These are phyloP conservation scores for Solanum paucissectum DNA, from an alignment of 257 asterid genomes.

Conservation along the genomic window DNA sequence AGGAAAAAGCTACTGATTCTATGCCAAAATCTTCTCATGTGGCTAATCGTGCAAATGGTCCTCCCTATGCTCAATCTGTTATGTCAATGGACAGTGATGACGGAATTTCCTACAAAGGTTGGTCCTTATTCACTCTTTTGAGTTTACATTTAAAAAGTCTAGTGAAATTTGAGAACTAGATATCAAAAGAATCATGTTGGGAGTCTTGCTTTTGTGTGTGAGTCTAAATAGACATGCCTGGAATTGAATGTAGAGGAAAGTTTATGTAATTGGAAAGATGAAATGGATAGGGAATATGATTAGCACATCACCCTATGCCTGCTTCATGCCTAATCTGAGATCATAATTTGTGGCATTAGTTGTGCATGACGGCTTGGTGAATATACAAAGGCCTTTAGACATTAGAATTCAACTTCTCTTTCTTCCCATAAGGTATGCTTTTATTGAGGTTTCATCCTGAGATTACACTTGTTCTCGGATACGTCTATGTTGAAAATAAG, in stretches of 20 bases:
- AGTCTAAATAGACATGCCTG: background rate
- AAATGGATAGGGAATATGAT: background rate
- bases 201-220: background rate
- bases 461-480: background rate
- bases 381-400: background rate
- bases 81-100: slow-evolving; percentile 76
- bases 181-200: background rate
- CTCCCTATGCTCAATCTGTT: slow-evolving; percentile 63
- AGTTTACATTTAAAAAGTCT: background rate
- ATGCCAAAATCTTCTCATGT: slow-evolving; percentile 58
- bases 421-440: background rate
- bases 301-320: background rate
- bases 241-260: background rate
- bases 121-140: slow-evolving; percentile 2
- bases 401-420: background rate
- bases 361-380: background rate
- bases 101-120: slow-evolving; percentile 77
- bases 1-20: slow-evolving; percentile 76
- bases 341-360: background rate
- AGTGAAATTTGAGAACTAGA: background rate
- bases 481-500: background rate
- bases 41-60: slow-evolving; percentile 56
- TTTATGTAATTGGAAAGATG: background rate
- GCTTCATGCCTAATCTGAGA: background rate
- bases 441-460: background rate